Conservation (phyloP, 2,329 filamentous ascomycete species). For the Pestalotiopsis fici region DNA sequence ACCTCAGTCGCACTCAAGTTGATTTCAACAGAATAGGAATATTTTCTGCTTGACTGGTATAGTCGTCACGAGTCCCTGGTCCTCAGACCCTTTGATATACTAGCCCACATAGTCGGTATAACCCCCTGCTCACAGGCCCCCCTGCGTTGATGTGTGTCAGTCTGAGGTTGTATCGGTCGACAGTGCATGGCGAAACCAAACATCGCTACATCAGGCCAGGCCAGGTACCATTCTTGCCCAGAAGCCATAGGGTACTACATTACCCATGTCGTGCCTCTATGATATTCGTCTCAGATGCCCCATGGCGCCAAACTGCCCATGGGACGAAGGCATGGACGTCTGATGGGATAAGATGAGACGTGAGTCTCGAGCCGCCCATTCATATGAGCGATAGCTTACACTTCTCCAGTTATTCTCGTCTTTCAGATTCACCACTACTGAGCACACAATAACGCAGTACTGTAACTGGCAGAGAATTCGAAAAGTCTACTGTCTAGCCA, state of each 20-base stretch:
- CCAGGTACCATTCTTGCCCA: background rate
- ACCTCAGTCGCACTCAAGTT: too few relatives aligned
- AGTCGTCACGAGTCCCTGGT: too few relatives aligned
- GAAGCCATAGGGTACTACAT: background rate
- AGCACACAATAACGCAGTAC: background rate
- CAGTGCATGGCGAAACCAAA: slow-evolving; percentile 8
- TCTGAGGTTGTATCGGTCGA: background rate
- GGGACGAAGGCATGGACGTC: background rate
- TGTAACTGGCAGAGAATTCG: background rate
- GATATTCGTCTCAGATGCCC: background rate
- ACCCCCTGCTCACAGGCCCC: background rate
- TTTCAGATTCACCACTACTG: background rate
- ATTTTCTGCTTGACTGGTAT: background rate
- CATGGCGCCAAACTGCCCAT: background rate
- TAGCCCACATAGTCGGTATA: background rate
- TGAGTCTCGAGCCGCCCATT: background rate
- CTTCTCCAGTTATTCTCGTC: background rate
- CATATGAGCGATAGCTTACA: background rate
- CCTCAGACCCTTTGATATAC: background rate
- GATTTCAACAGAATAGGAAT: background rate
- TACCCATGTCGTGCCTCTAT: background rate
- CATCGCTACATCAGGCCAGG: background rate
- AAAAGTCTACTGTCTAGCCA: background rate
- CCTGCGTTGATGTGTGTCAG: slow-evolving; percentile 4
- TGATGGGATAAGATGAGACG: background rate